Evolutionary conservation across 164 flowering plant species (phyloP).

Genomic region (Umbellularia californica): DNA sequence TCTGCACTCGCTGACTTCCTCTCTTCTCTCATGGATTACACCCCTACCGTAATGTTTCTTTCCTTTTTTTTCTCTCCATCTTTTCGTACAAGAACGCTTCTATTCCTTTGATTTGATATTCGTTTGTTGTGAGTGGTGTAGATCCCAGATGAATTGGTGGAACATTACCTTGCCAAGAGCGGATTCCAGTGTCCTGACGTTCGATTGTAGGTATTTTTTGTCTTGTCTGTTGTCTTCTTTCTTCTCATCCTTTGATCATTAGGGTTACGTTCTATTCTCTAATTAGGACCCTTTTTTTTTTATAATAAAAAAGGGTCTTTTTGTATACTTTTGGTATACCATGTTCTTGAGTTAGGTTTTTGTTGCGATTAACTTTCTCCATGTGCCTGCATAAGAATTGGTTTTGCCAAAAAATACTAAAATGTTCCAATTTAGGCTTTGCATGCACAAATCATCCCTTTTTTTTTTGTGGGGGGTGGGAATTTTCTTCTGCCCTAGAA

Average conservation of each 20-base stretch:
- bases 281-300: background rate
- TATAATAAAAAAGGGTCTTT: background rate
- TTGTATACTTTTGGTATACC: background rate
- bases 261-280: background rate
- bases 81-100: background rate
- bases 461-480: no score
- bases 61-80: background rate
- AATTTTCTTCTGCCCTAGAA: no score
- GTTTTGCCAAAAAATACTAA: no score
- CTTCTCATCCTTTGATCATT: background rate
- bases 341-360: background rate
- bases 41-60: constrained; percentile 63
- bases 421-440: no score
- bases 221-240: background rate
- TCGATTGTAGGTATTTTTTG: constrained; percentile 66
- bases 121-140: constrained; percentile 18
- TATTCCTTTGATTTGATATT: background rate
- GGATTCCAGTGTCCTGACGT: constrained; percentile 95
- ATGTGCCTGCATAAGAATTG: no score
- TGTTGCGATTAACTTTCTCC: no score
- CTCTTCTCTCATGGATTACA: constrained; percentile 80
- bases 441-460: no score
- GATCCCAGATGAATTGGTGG: constrained; percentile 95
- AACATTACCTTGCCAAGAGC: constrained; percentile 82
- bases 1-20: constrained; percentile 75